These are phyloP conservation scores for Neurospora discreta DNA, from an alignment of 495 filamentous ascomycete species.

Conservation along the genomic window DNA sequence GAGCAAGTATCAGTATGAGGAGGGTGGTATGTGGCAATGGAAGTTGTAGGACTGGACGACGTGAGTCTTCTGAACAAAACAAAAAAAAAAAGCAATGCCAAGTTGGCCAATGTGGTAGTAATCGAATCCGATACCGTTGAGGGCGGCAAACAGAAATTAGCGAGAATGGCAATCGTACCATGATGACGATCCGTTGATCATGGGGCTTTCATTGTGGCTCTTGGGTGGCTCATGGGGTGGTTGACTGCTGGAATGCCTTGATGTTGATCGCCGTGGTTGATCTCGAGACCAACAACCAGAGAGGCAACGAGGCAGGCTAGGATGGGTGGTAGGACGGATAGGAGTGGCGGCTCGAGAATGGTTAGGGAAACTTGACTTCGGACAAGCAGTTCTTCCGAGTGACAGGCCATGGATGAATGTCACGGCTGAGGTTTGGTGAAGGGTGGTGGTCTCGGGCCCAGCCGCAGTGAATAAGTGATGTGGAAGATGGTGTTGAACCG, in stretches of 20 bases:
- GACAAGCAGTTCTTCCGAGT: background rate
- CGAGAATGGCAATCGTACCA: background rate
- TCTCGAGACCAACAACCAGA: background rate
- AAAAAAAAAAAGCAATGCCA: background rate
- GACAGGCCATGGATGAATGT: background rate
- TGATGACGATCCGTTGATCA: background rate
- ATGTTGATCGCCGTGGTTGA: background rate
- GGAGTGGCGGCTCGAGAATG: background rate
- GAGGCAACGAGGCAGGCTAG: background rate
- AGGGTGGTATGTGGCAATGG: background rate
- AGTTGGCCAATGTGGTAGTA: background rate
- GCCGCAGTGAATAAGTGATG: background rate
- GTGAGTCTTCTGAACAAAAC: background rate
- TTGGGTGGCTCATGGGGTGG: background rate
- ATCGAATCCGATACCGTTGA: background rate
- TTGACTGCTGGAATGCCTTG: background rate
- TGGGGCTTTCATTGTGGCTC: background rate
- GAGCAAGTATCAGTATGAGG: background rate
- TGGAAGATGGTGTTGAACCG: background rate
- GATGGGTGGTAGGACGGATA: background rate
- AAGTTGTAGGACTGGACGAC: background rate
- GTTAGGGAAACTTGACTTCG: background rate
- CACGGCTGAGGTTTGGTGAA: background rate
- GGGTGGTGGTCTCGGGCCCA: background rate
- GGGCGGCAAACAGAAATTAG: background rate